Percentiles rank a stretch among this genome's conserved stretches.
Conservation (phyloP, 805 yeast genomes). For the Saccharomyces cerevisiae region DNA sequence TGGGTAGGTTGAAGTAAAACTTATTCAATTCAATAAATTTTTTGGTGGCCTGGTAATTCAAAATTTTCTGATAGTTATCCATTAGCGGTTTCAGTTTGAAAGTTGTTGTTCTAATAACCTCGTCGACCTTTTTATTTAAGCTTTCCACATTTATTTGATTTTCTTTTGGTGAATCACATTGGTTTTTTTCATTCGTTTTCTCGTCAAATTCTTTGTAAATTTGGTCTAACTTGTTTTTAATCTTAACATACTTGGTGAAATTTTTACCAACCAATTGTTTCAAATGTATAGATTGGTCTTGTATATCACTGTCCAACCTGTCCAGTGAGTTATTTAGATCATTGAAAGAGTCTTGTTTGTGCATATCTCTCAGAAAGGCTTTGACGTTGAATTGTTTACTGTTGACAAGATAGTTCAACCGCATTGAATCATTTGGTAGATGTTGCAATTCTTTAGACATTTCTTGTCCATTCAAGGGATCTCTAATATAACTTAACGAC, state of each 20-base stretch:
- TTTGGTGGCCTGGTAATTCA: constrained; percentile 42
- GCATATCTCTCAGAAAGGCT: constrained; percentile 46
- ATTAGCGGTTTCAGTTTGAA: constrained; percentile 52
- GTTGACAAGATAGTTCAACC: constrained; percentile 43
- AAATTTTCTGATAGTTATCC: constrained; percentile 40
- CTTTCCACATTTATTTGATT: constrained; percentile 31
- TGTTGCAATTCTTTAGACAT: constrained; percentile 26
- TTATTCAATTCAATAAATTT: constrained; percentile 45
- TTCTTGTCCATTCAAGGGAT: constrained; percentile 47
- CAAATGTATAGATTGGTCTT: constrained; percentile 42
- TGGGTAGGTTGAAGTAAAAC: constrained; percentile 51
- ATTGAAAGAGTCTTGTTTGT: constrained; percentile 45
- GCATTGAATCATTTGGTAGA: constrained; percentile 31
- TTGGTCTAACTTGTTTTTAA: constrained; percentile 55
- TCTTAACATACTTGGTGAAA: constrained; percentile 54
- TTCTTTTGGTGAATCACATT: constrained; percentile 21
- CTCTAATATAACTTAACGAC: constrained; percentile 29
- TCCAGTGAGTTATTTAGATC: constrained; percentile 42
- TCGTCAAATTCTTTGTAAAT: constrained; percentile 44
- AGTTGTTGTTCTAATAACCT: constrained; percentile 46
- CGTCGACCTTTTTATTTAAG: constrained; percentile 36
- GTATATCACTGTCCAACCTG: constrained; percentile 41
- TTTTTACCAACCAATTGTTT: constrained; percentile 48
- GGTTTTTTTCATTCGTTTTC: constrained; percentile 3
- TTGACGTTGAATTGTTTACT: constrained; percentile 53